Conservation (phyloP, 768 basidiomycete species). For the Auriscalpium microsporum region DNA sequence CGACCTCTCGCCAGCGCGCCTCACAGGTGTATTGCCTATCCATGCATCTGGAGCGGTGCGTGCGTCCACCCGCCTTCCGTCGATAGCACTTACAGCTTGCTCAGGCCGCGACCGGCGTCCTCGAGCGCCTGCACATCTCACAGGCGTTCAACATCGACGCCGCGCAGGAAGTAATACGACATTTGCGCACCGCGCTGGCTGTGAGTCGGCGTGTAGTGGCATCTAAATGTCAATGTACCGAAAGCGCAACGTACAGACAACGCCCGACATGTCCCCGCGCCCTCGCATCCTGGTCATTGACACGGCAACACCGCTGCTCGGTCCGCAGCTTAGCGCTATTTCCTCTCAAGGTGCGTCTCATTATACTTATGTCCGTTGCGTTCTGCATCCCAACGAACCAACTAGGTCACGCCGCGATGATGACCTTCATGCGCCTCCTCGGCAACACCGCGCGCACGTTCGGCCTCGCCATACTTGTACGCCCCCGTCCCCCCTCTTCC, state of each 20-base stretch:
- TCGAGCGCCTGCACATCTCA: neutral
- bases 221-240: neutral
- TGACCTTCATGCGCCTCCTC: conserved; percentile 58
- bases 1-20: conserved; percentile 49
- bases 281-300: conserved; percentile 54
- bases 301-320: conserved; percentile 52
- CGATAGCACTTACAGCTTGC: no score
- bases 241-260: neutral
- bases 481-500: conserved; percentile 16
- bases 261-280: neutral
- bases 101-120: neutral
- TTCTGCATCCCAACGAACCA: neutral
- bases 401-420: conserved; percentile 62
- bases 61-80: no score
- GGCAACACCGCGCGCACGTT: conserved; percentile 38
- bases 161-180: neutral
- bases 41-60: no score
- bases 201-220: neutral
- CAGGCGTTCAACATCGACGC: neutral
- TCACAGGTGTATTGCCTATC: conserved; percentile 23
- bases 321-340: conserved; percentile 51
- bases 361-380: neutral
- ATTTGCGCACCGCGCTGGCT: neutral
- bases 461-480: conserved; percentile 45
- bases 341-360: conserved; percentile 46